Evolutionary conservation across 2,329 filamentous ascomycete species (phyloP).

Genomic region (Diaporthe eres): DNA sequence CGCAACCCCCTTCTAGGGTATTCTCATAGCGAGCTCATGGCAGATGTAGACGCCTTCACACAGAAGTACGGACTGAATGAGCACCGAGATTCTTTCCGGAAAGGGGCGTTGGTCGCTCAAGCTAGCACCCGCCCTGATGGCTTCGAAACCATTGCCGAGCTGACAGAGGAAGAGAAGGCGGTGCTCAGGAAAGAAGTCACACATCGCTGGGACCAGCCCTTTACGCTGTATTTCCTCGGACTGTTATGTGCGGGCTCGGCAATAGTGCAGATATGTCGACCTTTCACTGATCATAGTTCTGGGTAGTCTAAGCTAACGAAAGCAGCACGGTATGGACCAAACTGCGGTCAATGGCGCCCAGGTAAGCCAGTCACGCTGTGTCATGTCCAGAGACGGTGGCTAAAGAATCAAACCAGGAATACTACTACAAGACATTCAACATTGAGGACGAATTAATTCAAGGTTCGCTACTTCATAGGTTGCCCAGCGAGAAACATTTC

Average conservation of each 20-base stretch:
- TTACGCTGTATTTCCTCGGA: conserved; percentile 68
- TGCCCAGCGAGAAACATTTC: background rate
- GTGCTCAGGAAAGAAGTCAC: conserved; percentile 71
- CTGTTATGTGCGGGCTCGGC: conserved; percentile 15
- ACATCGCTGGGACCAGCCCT: conserved; percentile 77
- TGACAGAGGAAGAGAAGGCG: conserved; percentile 3
- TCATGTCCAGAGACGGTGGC: background rate
- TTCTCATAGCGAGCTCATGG: conserved; percentile 62
- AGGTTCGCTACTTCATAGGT: background rate
- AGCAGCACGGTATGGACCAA: conserved; percentile 3
- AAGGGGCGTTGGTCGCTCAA: conserved; percentile 83
- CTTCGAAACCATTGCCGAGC: conserved; percentile 67
- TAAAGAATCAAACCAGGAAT: background rate
- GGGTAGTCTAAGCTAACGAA: background rate
- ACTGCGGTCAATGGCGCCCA: conserved; percentile 20
- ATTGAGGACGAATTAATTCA: background rate
- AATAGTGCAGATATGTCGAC: conserved; percentile 24
- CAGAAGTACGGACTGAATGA: conserved; percentile 70
- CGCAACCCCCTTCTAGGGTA: conserved; percentile 69
- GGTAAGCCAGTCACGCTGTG: background rate
- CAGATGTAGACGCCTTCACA: conserved; percentile 73
- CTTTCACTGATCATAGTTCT: background rate
- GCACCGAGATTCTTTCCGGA: conserved; percentile 71
- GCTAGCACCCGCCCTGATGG: conserved; percentile 67
- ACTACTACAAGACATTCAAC: conserved; percentile 12